Evolutionary conservation across 257 asterid species (phyloP).

Genomic region (Solanum okadae): DNA sequence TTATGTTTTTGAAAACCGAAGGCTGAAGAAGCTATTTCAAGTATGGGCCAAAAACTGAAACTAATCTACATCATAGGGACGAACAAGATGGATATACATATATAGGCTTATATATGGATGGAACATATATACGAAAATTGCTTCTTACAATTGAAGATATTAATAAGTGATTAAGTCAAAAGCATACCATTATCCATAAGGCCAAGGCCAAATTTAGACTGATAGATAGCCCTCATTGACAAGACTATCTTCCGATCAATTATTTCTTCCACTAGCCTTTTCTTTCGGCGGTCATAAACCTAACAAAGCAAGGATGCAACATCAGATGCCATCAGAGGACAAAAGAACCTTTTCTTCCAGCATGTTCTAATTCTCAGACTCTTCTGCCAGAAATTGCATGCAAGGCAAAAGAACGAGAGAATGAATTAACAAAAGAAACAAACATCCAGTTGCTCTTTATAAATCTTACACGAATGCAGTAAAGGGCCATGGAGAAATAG

Average conservation of each 20-base stretch:
- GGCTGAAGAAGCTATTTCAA: background rate
- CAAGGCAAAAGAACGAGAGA: background rate
- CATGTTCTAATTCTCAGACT: background rate
- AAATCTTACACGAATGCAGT: background rate
- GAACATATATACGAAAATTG: background rate
- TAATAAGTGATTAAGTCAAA: background rate
- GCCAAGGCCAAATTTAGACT: conserved; percentile 84
- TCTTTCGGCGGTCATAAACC: conserved; percentile 87
- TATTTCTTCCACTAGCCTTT: conserved; percentile 91
- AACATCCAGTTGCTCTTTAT: background rate
- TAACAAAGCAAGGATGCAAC: conserved; percentile 16
- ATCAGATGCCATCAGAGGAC: background rate
- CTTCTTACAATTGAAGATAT: background rate
- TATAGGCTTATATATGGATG: background rate
- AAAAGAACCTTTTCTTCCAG: background rate
- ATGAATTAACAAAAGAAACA: background rate
- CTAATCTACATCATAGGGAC: background rate
- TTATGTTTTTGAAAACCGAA: background rate
- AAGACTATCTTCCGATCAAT: conserved; percentile 86
- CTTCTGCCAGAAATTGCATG: background rate
- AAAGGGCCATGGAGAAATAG: background rate
- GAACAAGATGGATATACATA: background rate
- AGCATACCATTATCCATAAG: conserved; percentile 82
- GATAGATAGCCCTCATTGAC: conserved; percentile 96
- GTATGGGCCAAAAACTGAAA: background rate